Conservation (phyloP, 768 basidiomycete species). For the Neoboletus brunneissimus region DNA sequence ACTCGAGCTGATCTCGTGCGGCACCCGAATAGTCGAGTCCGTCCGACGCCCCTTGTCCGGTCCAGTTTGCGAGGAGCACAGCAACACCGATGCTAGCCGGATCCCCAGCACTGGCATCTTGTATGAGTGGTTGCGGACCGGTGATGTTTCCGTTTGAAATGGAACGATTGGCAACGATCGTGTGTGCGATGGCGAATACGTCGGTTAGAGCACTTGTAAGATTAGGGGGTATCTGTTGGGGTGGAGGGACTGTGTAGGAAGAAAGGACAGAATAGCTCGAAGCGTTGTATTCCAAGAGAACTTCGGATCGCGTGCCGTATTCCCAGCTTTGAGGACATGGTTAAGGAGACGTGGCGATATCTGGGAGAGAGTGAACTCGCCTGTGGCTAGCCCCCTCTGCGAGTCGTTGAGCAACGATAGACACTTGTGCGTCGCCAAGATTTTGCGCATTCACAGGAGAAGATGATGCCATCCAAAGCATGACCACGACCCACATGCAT, state of each 20-base stretch:
- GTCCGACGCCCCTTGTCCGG: constrained; percentile 34
- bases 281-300: constrained; percentile 48
- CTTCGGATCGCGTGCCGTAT: constrained; percentile 48
- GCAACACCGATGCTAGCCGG: constrained; percentile 76
- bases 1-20: constrained; percentile 64
- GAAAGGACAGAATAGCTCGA: constrained; percentile 47
- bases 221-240: constrained; percentile 17
- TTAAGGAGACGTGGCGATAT: not conserved
- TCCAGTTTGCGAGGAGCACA: constrained; percentile 62
- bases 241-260: constrained; percentile 26
- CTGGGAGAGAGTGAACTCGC: constrained; percentile 19
- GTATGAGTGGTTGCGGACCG: constrained; percentile 56
- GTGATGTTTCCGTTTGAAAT: constrained; percentile 39
- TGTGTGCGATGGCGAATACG: constrained; percentile 53
- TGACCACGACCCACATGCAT: not conserved
- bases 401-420: constrained; percentile 36
- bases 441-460: constrained; percentile 28
- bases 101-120: constrained; percentile 67
- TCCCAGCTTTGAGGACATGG: constrained; percentile 43
- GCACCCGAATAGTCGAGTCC: constrained; percentile 59
- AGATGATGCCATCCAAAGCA: constrained; percentile 6
- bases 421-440: constrained; percentile 36
- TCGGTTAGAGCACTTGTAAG: constrained; percentile 41
- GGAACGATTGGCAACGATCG: constrained; percentile 48
- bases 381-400: constrained; percentile 43